These are phyloP conservation scores for Globisporangium cederbergense DNA, from an alignment of 352 stramenopile genomes.

Conservation along the genomic window DNA sequence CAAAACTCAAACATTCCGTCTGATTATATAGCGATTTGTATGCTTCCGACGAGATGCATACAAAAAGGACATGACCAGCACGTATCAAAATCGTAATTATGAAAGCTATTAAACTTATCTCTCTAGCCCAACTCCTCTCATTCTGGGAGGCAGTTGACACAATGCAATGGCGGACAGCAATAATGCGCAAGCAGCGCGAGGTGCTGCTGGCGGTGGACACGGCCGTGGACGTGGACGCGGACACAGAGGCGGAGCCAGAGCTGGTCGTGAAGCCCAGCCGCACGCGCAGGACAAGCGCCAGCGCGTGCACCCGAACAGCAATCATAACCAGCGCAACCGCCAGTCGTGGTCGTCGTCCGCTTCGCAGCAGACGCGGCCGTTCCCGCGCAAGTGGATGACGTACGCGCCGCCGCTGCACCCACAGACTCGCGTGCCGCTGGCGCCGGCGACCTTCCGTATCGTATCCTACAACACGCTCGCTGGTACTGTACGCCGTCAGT, in stretches of 20 bases:
- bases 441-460: constrained; percentile 50
- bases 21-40: too few relatives aligned
- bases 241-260: background rate
- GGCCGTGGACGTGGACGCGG: background rate
- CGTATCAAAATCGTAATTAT: too few relatives aligned
- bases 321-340: background rate
- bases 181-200: background rate
- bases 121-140: too few relatives aligned
- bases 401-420: constrained; percentile 34
- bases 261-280: background rate
- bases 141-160: too few relatives aligned
- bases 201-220: background rate
- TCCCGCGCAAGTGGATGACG: constrained; percentile 42
- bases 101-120: too few relatives aligned
- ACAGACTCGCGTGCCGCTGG: constrained; percentile 18
- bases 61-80: too few relatives aligned
- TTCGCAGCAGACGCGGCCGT: constrained; percentile 10
- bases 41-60: too few relatives aligned
- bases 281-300: constrained; percentile 7
- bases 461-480: constrained; percentile 74
- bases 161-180: background rate
- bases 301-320: background rate
- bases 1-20: too few relatives aligned
- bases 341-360: background rate
- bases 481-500: constrained; percentile 18